Conservation (phyloP, 1,284 basidiomycete species). For the Tilletia setariae region DNA sequence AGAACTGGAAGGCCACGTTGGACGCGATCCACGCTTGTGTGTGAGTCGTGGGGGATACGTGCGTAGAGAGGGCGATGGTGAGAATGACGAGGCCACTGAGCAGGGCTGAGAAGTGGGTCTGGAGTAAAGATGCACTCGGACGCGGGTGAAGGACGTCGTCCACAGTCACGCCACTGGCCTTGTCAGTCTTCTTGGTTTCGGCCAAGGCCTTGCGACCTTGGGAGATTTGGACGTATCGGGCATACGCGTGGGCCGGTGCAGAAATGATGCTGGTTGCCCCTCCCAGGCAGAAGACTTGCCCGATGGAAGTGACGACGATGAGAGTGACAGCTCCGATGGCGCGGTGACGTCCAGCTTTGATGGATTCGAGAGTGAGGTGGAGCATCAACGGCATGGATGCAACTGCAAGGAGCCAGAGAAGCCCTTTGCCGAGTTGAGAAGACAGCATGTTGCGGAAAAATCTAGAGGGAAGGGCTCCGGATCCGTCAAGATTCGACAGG, state of each 20-base stretch:
- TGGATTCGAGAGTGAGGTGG: slow-evolving; percentile 12
- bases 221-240: background rate
- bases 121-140: background rate
- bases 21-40: slow-evolving; percentile 11
- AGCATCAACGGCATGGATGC: slow-evolving; percentile 5
- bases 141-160: background rate
- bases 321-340: background rate
- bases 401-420: slow-evolving; percentile 4
- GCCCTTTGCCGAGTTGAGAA: background rate
- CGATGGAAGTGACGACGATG: slow-evolving; percentile 15
- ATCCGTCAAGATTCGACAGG: background rate
- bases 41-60: background rate
- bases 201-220: background rate
- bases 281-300: slow-evolving; percentile 13
- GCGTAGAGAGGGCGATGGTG: slow-evolving; percentile 8
- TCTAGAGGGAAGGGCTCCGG: background rate
- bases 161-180: background rate
- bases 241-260: slow-evolving; percentile 4
- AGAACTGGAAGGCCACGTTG: slow-evolving; percentile 18
- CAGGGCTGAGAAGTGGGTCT: background rate
- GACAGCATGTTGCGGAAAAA: slow-evolving; percentile 14
- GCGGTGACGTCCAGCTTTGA: slow-evolving; percentile 7
- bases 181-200: slow-evolving; percentile 1
- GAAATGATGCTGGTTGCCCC: slow-evolving; percentile 9
- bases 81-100: background rate